Percentiles rank a stretch among this genome's conserved stretches.
Evolutionary conservation across 2,329 filamentous ascomycete genomes (phyloP).

Genomic region (Fusarium burgessii): DNA sequence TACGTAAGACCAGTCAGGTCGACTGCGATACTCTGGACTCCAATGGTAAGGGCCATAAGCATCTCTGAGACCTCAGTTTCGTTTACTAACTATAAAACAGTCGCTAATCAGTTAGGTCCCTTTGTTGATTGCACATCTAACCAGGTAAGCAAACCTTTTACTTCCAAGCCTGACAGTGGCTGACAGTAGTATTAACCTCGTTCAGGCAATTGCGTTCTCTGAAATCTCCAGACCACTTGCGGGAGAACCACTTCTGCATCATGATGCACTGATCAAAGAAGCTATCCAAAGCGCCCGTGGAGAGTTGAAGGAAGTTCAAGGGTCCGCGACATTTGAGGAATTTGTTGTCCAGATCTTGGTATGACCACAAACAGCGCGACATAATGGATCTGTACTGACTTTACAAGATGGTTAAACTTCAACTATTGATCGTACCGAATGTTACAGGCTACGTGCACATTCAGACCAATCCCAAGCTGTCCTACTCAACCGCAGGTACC

Average conservation of each 20-base stretch:
- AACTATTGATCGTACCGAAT: slow-evolving; percentile 62
- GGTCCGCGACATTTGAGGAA: slow-evolving; percentile 52
- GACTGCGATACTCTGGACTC: slow-evolving; percentile 54
- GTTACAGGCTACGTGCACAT: slow-evolving; percentile 66
- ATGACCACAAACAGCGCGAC: slow-evolving; percentile 4
- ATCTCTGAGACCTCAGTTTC: background rate
- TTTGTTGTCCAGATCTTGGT: slow-evolving; percentile 69
- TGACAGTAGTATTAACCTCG: background rate
- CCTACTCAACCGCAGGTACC: slow-evolving; percentile 63
- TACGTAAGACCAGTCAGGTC: slow-evolving; percentile 48
- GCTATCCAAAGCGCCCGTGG: slow-evolving; percentile 43
- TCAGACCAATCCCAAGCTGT: slow-evolving; percentile 69
- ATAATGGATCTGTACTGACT: background rate
- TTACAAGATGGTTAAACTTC: slow-evolving; percentile 66
- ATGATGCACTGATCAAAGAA: slow-evolving; percentile 48
- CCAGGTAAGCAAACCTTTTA: slow-evolving; percentile 37
- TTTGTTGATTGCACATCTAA: slow-evolving; percentile 55
- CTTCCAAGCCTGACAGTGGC: background rate
- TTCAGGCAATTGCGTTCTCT: slow-evolving; percentile 51
- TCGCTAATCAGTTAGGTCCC: slow-evolving; percentile 49
- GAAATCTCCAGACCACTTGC: slow-evolving; percentile 46
- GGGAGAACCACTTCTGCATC: slow-evolving; percentile 39
- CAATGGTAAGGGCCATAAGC: slow-evolving; percentile 41
- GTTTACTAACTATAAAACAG: slow-evolving; percentile 38
- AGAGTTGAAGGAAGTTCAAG: slow-evolving; percentile 35